Evolutionary conservation across 148 eudicot genomes (phyloP).

Genomic region (Vaccinium darrowii): DNA sequence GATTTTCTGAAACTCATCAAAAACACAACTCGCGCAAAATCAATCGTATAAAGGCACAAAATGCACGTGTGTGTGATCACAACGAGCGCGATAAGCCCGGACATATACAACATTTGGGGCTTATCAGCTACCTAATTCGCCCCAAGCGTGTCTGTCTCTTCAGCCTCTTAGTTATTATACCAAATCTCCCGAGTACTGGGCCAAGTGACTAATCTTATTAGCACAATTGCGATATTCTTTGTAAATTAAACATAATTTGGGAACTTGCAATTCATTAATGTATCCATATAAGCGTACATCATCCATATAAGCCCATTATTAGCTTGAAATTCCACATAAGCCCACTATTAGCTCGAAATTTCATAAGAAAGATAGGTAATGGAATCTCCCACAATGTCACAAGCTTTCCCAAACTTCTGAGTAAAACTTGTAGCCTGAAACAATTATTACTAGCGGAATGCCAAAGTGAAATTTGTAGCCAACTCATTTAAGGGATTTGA

Average conservation of each 20-base stretch:
- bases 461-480: too few relatives aligned
- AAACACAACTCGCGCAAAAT: too few relatives aligned
- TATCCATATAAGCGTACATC: background rate
- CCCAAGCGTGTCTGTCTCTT: background rate
- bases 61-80: too few relatives aligned
- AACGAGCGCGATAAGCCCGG: too few relatives aligned
- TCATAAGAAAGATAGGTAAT: background rate
- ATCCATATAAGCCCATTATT: background rate
- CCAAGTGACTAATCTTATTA: constrained; percentile 2
- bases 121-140: background rate
- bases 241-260: background rate
- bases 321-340: background rate
- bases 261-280: too few relatives aligned
- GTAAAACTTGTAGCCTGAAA: background rate
- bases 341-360: background rate
- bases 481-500: too few relatives aligned
- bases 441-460: background rate
- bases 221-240: background rate
- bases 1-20: too few relatives aligned
- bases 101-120: too few relatives aligned
- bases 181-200: background rate
- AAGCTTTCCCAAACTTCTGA: background rate
- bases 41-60: too few relatives aligned
- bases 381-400: background rate
- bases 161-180: background rate